Conservation (phyloP, 345 rosid species). For the Euclidium syriacum region DNA sequence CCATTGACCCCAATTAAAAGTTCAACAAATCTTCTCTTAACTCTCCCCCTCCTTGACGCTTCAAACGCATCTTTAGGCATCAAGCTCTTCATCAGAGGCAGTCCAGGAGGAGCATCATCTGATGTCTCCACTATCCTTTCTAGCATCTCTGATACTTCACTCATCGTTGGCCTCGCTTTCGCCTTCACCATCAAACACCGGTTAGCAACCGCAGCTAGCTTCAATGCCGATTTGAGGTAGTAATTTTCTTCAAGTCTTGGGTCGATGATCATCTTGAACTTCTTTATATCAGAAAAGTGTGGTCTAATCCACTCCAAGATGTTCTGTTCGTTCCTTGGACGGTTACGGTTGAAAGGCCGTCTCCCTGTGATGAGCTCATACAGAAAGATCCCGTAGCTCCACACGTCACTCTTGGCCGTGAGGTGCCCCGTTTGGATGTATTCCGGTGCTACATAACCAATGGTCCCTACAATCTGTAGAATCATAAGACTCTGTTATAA, state of each 20-base stretch:
- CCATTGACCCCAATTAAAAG: conserved; percentile 42
- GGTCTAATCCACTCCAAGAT: conserved; percentile 93
- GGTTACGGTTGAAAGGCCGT: conserved; percentile 70
- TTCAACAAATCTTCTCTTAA: conserved; percentile 50
- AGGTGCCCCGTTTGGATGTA: conserved; percentile 84
- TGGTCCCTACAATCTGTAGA: conserved; percentile 80
- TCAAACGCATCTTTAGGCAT: conserved; percentile 31
- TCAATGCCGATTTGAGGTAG: conserved; percentile 54
- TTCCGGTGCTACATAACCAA: conserved; percentile 96
- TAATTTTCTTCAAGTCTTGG: conserved; percentile 79
- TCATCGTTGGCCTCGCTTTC: conserved; percentile 71
- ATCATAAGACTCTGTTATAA: too few species aligned
- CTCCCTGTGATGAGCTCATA: conserved; percentile 93
- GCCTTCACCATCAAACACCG: conserved; percentile 62
- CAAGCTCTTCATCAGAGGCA: conserved; percentile 32
- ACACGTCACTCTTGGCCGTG: conserved; percentile 75
- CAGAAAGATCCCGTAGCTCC: conserved; percentile 87
- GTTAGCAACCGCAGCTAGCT: conserved; percentile 78
- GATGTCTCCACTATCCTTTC: conserved; percentile 46
- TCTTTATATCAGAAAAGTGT: conserved; percentile 59
- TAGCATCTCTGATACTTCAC: conserved; percentile 69
- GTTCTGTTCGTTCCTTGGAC: conserved; percentile 80
- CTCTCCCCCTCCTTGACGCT: conserved; percentile 36
- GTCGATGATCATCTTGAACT: conserved; percentile 69
- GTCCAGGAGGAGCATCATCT: conserved; percentile 37